phyloP scores from a whole-genome alignment of 371 early-diverging fungal species.

The Mortierella sp. region DNA sequence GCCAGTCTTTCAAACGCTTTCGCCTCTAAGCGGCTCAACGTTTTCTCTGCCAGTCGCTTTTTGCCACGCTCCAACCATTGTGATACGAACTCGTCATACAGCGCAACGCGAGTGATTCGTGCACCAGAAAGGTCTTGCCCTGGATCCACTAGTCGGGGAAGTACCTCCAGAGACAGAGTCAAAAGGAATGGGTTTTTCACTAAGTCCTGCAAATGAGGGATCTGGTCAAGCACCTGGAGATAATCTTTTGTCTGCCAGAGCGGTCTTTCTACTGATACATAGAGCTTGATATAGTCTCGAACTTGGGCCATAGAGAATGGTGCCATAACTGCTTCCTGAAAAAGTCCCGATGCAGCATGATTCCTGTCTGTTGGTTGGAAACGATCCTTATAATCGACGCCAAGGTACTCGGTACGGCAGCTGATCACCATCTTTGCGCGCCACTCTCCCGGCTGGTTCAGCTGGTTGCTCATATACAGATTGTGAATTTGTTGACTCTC shows the following conservation, averaged over 20 bases:
- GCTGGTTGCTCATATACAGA: conserved; percentile 3
- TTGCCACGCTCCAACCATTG: conserved; percentile 6
- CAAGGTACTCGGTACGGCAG: conserved; percentile 16
- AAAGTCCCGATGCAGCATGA: neutral
- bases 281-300: conserved; percentile 9
- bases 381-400: conserved; percentile 1
- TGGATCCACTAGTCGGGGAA: neutral
- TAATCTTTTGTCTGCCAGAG: neutral
- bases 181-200: too few relatives aligned
- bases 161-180: neutral
- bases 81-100: conserved; percentile 6
- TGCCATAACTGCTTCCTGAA: conserved; percentile 10
- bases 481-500: conserved; percentile 6
- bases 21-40: neutral
- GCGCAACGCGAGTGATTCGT: neutral
- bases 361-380: conserved; percentile 5
- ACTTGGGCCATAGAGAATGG: conserved; percentile 12
- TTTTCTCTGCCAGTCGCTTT: neutral
- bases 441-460: conserved; percentile 8
- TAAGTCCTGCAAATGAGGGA: neutral
- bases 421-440: conserved; percentile 14
- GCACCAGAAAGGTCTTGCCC: neutral
- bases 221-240: neutral
- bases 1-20: neutral
- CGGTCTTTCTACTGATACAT: neutral